These are phyloP conservation scores for Leccinum variicolor DNA, from an alignment of 768 basidiomycete genomes.

Conservation along the genomic window DNA sequence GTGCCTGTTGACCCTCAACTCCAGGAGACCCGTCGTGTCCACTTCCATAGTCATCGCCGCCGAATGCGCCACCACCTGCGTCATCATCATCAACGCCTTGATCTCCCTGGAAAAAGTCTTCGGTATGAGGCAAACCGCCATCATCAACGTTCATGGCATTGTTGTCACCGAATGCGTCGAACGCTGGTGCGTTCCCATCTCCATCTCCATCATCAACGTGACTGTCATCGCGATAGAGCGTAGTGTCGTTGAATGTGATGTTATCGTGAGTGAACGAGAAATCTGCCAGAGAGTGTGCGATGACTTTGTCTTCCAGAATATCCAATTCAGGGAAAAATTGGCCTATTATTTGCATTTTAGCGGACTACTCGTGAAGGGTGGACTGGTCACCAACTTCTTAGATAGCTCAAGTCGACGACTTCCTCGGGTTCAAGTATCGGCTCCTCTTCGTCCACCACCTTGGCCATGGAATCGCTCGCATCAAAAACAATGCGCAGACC, in stretches of 20 bases:
- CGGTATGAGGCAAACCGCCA: slow-evolving; percentile 37
- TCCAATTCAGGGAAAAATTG: slow-evolving; percentile 73
- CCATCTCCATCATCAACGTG: slow-evolving; percentile 34
- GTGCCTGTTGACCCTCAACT: slow-evolving; percentile 39
- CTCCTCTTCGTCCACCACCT: slow-evolving; percentile 68
- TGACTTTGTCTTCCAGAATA: slow-evolving; percentile 61
- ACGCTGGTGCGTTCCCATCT: slow-evolving; percentile 25
- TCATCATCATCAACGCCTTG: slow-evolving; percentile 52
- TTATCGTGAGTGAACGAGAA: slow-evolving; percentile 79
- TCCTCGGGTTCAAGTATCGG: slow-evolving; percentile 66
- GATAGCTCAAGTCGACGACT: slow-evolving; percentile 58
- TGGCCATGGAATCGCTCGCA: slow-evolving; percentile 86
- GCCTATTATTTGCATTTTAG: slow-evolving; percentile 34
- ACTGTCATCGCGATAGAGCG: slow-evolving; percentile 56
- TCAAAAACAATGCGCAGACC: slow-evolving; percentile 92
- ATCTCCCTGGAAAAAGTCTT: slow-evolving; percentile 70
- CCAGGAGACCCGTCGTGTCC: slow-evolving; percentile 43
- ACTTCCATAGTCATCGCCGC: slow-evolving; percentile 40
- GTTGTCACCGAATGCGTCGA: slow-evolving; percentile 20
- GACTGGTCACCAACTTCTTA: slow-evolving; percentile 48
- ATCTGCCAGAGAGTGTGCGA: slow-evolving; percentile 74
- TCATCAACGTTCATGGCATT: slow-evolving; percentile 41
- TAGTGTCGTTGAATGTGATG: slow-evolving; percentile 59
- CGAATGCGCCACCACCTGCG: slow-evolving; percentile 36
- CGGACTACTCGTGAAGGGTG: not conserved